Evolutionary conservation across 352 stramenopile genomes (phyloP).

Genomic region (Saprolegnia diclina): DNA sequence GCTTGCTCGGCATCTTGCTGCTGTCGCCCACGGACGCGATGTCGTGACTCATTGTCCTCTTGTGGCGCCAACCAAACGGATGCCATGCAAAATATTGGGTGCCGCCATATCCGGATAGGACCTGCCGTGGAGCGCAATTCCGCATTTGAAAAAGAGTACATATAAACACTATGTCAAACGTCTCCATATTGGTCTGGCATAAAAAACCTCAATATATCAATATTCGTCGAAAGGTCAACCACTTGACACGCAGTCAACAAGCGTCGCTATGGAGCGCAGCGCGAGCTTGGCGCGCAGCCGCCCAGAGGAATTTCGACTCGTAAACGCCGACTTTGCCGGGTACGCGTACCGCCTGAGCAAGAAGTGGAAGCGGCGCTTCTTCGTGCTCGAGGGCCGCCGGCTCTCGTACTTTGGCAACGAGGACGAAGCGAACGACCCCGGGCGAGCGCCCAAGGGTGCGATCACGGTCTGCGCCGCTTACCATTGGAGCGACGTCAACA

Average conservation of each 20-base stretch:
- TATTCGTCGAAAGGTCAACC: neutral
- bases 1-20: too few relatives aligned
- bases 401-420: constrained; percentile 46
- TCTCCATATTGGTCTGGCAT: too few relatives aligned
- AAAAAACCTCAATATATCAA: neutral
- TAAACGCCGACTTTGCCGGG: constrained; percentile 25
- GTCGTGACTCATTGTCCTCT: too few relatives aligned
- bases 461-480: constrained; percentile 14
- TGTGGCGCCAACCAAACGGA: too few relatives aligned
- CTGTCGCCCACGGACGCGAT: too few relatives aligned
- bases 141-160: too few relatives aligned
- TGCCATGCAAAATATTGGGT: too few relatives aligned
- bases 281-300: neutral
- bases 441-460: constrained; percentile 8
- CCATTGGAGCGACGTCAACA: constrained; percentile 24
- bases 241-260: neutral
- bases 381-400: constrained; percentile 48
- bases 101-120: too few relatives aligned
- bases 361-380: constrained; percentile 61
- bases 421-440: constrained; percentile 14
- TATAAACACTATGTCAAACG: too few relatives aligned
- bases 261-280: too few relatives aligned
- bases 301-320: constrained; percentile 3
- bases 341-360: constrained; percentile 31
- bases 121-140: too few relatives aligned